Percentiles rank a stretch among this genome's conserved stretches.
Conservation (phyloP, 371 early-diverging fungal genomes). For the Capniomyces stellatus region DNA sequence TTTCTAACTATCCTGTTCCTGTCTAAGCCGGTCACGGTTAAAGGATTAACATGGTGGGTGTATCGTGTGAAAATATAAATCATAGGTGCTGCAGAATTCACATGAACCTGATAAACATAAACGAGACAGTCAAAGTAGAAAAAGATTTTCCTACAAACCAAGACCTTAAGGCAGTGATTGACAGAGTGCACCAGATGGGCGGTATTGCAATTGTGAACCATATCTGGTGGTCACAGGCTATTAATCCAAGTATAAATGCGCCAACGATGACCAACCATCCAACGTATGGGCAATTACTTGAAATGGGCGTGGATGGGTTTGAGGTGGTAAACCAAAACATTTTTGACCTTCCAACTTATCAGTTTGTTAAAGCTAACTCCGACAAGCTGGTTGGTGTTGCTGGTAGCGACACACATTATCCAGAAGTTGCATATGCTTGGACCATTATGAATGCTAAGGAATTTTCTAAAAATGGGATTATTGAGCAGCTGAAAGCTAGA, state of each 20-base stretch:
- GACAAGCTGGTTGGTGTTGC: constrained; percentile 29
- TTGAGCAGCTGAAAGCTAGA: constrained; percentile 36
- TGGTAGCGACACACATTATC: constrained; percentile 50
- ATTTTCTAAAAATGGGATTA: constrained; percentile 27
- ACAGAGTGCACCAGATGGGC: constrained; percentile 40
- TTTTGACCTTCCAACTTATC: constrained; percentile 38
- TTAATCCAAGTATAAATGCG: constrained; percentile 34
- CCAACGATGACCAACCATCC: constrained; percentile 46
- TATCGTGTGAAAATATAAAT: background rate
- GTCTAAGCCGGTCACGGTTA: background rate
- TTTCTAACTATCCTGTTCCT: too few species aligned
- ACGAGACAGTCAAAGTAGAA: constrained; percentile 34
- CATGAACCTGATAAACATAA: constrained; percentile 60
- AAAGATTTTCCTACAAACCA: constrained; percentile 42
- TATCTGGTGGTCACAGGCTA: constrained; percentile 60
- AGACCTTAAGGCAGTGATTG: constrained; percentile 37
- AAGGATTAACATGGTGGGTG: background rate
- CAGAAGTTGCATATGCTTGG: constrained; percentile 38
- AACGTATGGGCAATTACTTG: constrained; percentile 33
- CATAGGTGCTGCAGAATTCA: constrained; percentile 48
- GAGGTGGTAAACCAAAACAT: constrained; percentile 43
- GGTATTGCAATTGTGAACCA: constrained; percentile 63
- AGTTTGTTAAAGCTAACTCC: constrained; percentile 19
- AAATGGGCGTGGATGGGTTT: constrained; percentile 55
- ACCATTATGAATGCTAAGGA: constrained; percentile 34